Evolutionary conservation across 441 rosid species (phyloP), one percentile per base, ranked within the genome.

Genomic region (Geranium incanum): DNA sequence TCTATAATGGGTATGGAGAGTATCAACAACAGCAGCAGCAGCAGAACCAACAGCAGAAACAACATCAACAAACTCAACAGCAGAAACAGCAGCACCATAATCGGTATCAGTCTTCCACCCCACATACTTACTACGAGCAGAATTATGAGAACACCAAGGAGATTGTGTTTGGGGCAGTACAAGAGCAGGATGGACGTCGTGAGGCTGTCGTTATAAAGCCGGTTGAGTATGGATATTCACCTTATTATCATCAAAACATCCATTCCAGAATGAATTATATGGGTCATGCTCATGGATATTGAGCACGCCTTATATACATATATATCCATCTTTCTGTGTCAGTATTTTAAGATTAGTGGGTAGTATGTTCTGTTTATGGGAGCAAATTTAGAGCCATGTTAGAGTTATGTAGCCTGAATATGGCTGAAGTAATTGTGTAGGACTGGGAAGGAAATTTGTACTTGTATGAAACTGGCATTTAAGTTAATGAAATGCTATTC

Each of bases 121-220:
- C 97, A 0, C 86, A 84, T 75, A 90, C 97, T 4, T 90, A 76
- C 77, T 89, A 88, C 60, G 95, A 90, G 87, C 88, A 80, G 75
- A 86, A 84, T 85, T 50, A 74, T 72, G 97, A 89, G 84, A 90
- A 88, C 69, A 89, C 89, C 75, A 86, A 84, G 0, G 99, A 95
- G 82, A 78, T 92, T 7, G 85, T 92, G 69, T 90, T 92, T 36
- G 97, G 99, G 66, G 97, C 97, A 41, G 89, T 86, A 69, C 97
- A 92, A 74, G 98, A 87, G 77, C 87, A 77, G 74, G 86, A 85
- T 36, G 76, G 75, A 64, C 84, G 81, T 78, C 84, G 48, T 0
- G 79, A 80, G 70, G 73, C 83, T 37, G 73, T 36, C 9, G 85
- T 82, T 21, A 72, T 84, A 69, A 88, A 78, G 85, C 90, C 93